Conservation (phyloP, 805 yeast species). For the Candida incommunis region DNA sequence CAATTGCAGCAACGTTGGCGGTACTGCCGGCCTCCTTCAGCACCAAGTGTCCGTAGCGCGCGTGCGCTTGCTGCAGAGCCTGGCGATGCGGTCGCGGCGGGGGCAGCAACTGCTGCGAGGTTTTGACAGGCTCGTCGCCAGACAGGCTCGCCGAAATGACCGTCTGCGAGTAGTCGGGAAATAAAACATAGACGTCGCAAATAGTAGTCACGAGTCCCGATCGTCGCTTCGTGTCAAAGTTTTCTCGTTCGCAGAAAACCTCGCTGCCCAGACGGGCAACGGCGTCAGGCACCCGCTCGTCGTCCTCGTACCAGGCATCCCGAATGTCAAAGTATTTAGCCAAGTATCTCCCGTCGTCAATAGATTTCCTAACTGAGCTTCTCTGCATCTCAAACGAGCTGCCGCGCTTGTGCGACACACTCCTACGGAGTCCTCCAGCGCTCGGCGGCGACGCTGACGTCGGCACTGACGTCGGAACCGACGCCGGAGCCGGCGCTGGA, state of each 20-base stretch:
- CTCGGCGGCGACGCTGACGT: conserved; percentile 7
- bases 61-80: conserved; percentile 1
- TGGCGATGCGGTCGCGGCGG: conserved; percentile 8
- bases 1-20: neutral
- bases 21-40: neutral
- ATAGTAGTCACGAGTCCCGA: neutral
- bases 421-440: conserved; percentile 2
- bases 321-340: neutral
- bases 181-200: conserved; percentile 52
- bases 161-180: conserved; percentile 58
- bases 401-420: conserved; percentile 3
- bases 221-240: neutral
- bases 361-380: neutral
- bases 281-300: neutral
- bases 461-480: conserved; percentile 7
- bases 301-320: neutral
- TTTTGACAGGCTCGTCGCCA: conserved; percentile 1
- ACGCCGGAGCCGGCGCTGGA: conserved; percentile 9
- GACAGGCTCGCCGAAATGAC: conserved; percentile 29
- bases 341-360: neutral
- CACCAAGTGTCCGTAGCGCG: conserved; percentile 3
- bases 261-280: neutral
- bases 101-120: conserved; percentile 5
- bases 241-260: neutral
- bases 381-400: conserved; percentile 3